Evolutionary conservation across 1,284 basidiomycete species (phyloP), one percentile per base, ranked within the genome.

Genomic region (Cryptococcus floricola): DNA sequence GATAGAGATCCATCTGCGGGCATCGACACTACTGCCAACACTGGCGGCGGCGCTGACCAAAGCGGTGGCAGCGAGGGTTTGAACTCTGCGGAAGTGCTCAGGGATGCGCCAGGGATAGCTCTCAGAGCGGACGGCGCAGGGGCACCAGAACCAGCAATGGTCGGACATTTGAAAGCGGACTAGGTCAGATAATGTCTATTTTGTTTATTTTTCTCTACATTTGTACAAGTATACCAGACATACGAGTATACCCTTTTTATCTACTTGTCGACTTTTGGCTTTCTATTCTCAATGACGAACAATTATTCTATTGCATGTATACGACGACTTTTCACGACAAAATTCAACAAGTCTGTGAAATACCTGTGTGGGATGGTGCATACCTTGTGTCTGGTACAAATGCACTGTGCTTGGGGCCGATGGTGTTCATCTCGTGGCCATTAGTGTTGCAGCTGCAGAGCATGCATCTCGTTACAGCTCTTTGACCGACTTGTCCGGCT

Each of bases 151-250:
- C 50, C 34, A 12, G 59, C 58, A 5, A 48, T 61, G 16, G 64
- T 66, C 18, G 62, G 64, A 27, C 64, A 66, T 55, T 53, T 64
- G 41, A 66, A 66, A 51, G 56, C 59, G 0, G 64, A 64, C 8
- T 64, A 58, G 52, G 12, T 46, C 18, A 48, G n/a, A 37, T 39
- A 19, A 18, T 18, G 9, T n/a, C 13, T 37, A 39, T 49, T 19
- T 46, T 34, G 10, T 34, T 34, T 34, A 6, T 34, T 34, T 34
- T 34, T 34, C 10, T 8, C 10, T 34, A 6, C 31, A 8, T 34
- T 34, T 34, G 6, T 34, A 10, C 31, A 8, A 8, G 31, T 34
- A 34, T 34, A 34, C 10, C 31, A 34, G 7, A 10, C 31, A 34
- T 1, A 34, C 31, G 10, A 34, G 31, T 34, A 34, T 34, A 34